phyloP scores from a whole-genome alignment of 2,329 filamentous ascomycete genomes.

The Purpureocillium lavendulum region DNA sequence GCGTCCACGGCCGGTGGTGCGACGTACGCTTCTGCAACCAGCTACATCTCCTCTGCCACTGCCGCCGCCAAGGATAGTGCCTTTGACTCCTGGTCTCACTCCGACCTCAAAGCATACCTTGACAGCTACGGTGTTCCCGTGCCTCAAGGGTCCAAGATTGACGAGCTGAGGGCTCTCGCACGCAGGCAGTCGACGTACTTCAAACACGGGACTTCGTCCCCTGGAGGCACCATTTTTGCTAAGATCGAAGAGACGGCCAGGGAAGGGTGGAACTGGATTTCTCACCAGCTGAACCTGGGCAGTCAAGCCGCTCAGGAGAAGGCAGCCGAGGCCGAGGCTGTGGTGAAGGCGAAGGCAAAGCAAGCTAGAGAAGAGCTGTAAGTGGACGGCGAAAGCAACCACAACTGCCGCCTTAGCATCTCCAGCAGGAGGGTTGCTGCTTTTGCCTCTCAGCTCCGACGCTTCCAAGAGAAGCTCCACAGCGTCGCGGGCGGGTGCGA shows the following conservation, averaged over 20 bases:
- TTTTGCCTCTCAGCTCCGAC: no score
- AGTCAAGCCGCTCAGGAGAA: slow-evolving; percentile 40
- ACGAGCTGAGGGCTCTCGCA: slow-evolving; percentile 62
- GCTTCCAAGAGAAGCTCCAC: no score
- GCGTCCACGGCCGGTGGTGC: slow-evolving; percentile 50
- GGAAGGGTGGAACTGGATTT: slow-evolving; percentile 42
- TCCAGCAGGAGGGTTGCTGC: no score
- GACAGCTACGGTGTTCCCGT: slow-evolving; percentile 66
- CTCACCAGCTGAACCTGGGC: slow-evolving; percentile 38
- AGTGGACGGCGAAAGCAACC: no score
- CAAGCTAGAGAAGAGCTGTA: slow-evolving; percentile 42
- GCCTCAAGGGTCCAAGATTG: slow-evolving; percentile 59
- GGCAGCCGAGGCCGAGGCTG: slow-evolving; percentile 25
- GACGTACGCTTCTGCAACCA: slow-evolving; percentile 60
- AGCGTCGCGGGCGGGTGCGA: no score
- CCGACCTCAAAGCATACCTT: slow-evolving; percentile 69
- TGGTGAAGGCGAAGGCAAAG: slow-evolving; percentile 19
- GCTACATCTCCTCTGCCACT: slow-evolving; percentile 59
- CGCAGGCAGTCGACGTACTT: slow-evolving; percentile 70
- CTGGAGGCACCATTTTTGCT: slow-evolving; percentile 56
- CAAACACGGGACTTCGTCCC: slow-evolving; percentile 62
- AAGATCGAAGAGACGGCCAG: slow-evolving; percentile 46
- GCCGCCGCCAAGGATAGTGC: slow-evolving; percentile 53
- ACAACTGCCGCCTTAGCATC: no score
- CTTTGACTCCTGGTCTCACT: slow-evolving; percentile 67